These are phyloP conservation scores for Euphorbia lathyris DNA, from an alignment of 345 rosid species.

Conservation along the genomic window DNA sequence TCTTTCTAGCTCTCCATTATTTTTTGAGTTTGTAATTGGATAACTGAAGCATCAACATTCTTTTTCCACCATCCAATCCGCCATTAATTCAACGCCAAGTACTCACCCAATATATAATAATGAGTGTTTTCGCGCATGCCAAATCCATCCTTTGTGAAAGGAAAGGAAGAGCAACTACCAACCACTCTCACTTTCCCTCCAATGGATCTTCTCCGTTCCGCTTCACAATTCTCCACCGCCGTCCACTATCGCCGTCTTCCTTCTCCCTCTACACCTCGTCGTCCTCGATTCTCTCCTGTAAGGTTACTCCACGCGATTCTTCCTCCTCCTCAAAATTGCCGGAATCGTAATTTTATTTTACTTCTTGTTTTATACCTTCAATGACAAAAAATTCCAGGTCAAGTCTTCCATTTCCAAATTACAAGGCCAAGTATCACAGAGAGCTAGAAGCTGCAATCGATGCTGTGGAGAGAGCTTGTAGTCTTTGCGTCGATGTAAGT, in stretches of 20 bases:
- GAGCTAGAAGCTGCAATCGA: conserved; percentile 74
- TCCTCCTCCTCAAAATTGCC: not conserved
- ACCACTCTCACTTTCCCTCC: conserved; percentile 11
- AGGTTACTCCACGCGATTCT: conserved; percentile 31
- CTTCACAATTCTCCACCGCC: conserved; percentile 40
- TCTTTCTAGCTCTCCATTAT: no score
- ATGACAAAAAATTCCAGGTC: conserved; percentile 33
- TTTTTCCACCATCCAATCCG: no score
- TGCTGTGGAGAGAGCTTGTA: conserved; percentile 76
- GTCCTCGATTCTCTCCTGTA: conserved; percentile 34
- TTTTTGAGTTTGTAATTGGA: not conserved
- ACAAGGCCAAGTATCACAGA: conserved; percentile 58
- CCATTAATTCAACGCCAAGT: no score
- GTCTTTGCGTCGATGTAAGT: conserved; percentile 67
- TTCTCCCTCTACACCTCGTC: conserved; percentile 21
- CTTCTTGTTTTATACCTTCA: not conserved
- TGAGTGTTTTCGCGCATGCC: not conserved
- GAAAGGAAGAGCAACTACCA: not conserved
- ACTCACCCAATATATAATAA: no score
- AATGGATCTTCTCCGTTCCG: conserved; percentile 42
- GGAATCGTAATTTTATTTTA: not conserved
- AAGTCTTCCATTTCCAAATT: conserved; percentile 56
- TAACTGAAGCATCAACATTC: no score
- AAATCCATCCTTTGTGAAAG: not conserved
- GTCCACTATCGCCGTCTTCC: conserved; percentile 23